phyloP scores from a whole-genome alignment of 2,329 filamentous ascomycete species.

The Helicocarpus griseus region DNA sequence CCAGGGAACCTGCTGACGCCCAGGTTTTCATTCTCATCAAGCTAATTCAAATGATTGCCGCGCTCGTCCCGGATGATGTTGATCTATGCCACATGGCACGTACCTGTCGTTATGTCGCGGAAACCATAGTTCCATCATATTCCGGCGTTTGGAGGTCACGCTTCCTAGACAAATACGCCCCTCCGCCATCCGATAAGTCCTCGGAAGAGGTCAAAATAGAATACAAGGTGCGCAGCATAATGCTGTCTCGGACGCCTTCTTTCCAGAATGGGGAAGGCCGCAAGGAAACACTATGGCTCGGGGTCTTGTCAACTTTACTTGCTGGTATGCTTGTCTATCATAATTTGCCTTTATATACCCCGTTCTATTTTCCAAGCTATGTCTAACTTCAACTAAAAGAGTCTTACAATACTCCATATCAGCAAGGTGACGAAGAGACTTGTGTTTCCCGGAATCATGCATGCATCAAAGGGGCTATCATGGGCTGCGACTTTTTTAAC shows the following conservation, averaged over 20 bases:
- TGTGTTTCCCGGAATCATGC: not conserved
- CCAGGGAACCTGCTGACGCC: not conserved
- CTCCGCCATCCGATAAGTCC: conserved; percentile 11
- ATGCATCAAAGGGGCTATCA: conserved; percentile 15
- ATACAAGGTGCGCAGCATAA: conserved; percentile 27
- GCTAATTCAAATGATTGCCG: conserved; percentile 25
- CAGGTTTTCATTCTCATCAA: conserved; percentile 7
- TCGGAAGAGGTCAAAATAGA: conserved; percentile 21
- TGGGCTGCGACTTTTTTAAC: conserved; percentile 16
- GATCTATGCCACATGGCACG: conserved; percentile 24
- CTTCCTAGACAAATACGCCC: conserved; percentile 27
- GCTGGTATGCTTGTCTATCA: conserved; percentile 2
- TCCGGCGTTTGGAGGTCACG: conserved; percentile 26
- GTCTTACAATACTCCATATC: not conserved
- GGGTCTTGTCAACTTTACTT: conserved; percentile 22
- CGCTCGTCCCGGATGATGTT: conserved; percentile 18
- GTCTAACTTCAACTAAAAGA: not conserved
- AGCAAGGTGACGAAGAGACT: not conserved
- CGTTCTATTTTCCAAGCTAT: not conserved
- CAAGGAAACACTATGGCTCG: conserved; percentile 22
- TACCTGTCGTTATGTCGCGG: conserved; percentile 18
- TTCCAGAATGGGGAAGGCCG: conserved; percentile 19
- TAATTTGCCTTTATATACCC: conserved; percentile 8
- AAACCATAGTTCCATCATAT: conserved; percentile 17
- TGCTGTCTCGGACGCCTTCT: conserved; percentile 21